Evolutionary conservation across 345 rosid species (phyloP).

Genomic region (Hirschfeldia incana): DNA sequence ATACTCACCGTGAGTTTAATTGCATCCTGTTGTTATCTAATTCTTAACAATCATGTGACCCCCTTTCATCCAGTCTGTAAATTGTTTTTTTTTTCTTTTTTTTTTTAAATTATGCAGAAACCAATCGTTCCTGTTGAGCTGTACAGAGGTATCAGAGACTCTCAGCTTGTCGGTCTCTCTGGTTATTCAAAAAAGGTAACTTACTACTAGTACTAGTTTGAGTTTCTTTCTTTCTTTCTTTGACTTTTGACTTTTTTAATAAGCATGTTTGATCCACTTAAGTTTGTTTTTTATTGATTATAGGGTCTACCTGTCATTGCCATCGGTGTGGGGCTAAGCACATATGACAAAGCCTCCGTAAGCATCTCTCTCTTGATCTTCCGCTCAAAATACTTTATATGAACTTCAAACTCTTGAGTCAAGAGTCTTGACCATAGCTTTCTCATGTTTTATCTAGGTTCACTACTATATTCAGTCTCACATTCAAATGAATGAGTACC

Average conservation of each 20-base stretch:
- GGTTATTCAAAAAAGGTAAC: slow-evolving; percentile 89
- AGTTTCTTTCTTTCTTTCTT: slow-evolving; percentile 4
- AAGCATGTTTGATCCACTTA: slow-evolving; percentile 10
- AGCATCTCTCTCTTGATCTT: slow-evolving; percentile 33
- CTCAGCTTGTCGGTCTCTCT: slow-evolving; percentile 88
- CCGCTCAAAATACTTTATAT: neutral
- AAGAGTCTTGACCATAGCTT: no score
- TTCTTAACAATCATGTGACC: no score
- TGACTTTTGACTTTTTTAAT: neutral
- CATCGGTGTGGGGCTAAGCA: slow-evolving; percentile 86
- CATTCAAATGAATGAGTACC: slow-evolving; percentile 94
- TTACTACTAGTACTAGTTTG: slow-evolving; percentile 17
- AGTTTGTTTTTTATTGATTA: neutral
- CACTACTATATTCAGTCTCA: slow-evolving; percentile 91
- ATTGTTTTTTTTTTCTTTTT: no score
- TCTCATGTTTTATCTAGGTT: slow-evolving; percentile 48
- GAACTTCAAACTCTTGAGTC: slow-evolving; percentile 23
- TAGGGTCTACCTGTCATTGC: slow-evolving; percentile 97
- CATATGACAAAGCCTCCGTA: slow-evolving; percentile 94
- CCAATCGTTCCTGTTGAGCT: slow-evolving; percentile 82
- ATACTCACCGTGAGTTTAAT: slow-evolving; percentile 68
- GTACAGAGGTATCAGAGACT: slow-evolving; percentile 81
- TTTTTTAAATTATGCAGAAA: slow-evolving; percentile 50
- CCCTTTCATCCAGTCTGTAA: no score
- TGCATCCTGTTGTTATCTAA: no score